Evolutionary conservation across 2,329 filamentous ascomycete species (phyloP).

Genomic region (Colletotrichum chrysophilum): DNA sequence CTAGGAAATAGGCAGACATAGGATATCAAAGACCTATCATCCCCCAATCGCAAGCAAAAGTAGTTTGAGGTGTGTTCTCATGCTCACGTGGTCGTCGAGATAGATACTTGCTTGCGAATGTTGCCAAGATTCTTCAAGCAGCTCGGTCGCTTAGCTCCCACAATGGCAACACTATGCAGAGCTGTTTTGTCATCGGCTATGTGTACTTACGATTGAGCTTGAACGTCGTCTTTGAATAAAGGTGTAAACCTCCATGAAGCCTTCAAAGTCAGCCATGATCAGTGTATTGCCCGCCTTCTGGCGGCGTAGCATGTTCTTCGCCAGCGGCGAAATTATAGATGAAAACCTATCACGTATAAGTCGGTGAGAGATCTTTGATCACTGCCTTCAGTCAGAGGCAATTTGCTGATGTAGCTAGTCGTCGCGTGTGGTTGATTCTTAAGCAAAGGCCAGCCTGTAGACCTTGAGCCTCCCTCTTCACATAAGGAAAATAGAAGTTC

Average conservation of each 20-base stretch:
- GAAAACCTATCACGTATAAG: too few species aligned
- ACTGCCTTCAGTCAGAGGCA: too few species aligned
- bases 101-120: too few species aligned
- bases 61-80: too few species aligned
- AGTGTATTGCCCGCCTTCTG: not conserved
- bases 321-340: not conserved
- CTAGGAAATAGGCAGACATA: not conserved
- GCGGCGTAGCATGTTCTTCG: not conserved
- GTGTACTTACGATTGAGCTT: rapidly evolving
- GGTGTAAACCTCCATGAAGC: not conserved
- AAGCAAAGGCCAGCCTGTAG: not conserved
- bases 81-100: too few species aligned
- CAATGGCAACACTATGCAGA: rapidly evolving
- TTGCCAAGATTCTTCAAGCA: not conserved
- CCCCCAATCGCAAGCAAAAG: not conserved
- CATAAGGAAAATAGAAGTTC: not conserved
- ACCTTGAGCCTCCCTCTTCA: rapidly evolving
- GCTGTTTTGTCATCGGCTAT: not conserved
- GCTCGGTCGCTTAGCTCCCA: not conserved
- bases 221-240: not conserved
- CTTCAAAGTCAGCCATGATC: not conserved
- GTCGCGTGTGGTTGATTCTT: too few species aligned
- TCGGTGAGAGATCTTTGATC: too few species aligned
- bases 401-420: too few species aligned
- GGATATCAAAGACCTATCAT: not conserved